Evolutionary conservation across 2,329 filamentous ascomycete species (phyloP).

Genomic region (Ophiocordyceps sinensis): DNA sequence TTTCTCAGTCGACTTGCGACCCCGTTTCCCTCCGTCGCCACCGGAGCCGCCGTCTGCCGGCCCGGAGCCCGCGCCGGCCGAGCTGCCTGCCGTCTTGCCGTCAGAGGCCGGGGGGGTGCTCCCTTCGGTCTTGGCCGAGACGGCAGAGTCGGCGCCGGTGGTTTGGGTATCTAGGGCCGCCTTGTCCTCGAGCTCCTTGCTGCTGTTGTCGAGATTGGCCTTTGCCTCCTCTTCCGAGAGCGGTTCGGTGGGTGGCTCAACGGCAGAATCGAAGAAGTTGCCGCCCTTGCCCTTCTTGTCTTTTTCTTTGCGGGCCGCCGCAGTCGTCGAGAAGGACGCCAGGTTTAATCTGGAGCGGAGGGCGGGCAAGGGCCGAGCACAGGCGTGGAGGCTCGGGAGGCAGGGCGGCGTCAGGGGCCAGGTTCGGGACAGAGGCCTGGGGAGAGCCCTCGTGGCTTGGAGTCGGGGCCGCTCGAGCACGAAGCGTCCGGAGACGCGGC

Average conservation of each 20-base stretch:
- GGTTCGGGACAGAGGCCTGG: constrained; percentile 10
- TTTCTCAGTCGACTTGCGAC: constrained; percentile 57
- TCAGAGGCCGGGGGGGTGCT: constrained; percentile 26
- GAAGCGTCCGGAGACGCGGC: constrained; percentile 23
- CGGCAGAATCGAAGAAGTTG: constrained; percentile 35
- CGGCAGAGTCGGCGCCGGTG: constrained; percentile 23
- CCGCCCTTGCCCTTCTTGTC: constrained; percentile 23
- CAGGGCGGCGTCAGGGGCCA: constrained; percentile 14
- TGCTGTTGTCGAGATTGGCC: constrained; percentile 33
- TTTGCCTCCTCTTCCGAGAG: constrained; percentile 38
- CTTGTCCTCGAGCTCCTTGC: constrained; percentile 23
- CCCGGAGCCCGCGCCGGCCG: constrained; percentile 36
- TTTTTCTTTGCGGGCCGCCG: constrained; percentile 19
- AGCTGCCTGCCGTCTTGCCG: constrained; percentile 36
- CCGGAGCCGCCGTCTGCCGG: constrained; percentile 38
- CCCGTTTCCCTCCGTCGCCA: constrained; percentile 53
- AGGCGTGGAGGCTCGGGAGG: constrained; percentile 13
- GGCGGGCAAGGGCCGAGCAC: constrained; percentile 16
- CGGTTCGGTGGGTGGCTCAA: constrained; percentile 26
- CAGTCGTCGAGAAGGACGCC: constrained; percentile 22
- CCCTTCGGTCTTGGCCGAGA: constrained; percentile 31
- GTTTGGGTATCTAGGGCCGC: constrained; percentile 32
- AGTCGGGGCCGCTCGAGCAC: constrained; percentile 20
- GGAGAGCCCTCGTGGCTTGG: constrained; percentile 11
- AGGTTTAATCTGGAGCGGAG: constrained; percentile 12